Evolutionary conservation across 805 yeast genomes (phyloP).

Genomic region (Diddensiella transvaalensis): DNA sequence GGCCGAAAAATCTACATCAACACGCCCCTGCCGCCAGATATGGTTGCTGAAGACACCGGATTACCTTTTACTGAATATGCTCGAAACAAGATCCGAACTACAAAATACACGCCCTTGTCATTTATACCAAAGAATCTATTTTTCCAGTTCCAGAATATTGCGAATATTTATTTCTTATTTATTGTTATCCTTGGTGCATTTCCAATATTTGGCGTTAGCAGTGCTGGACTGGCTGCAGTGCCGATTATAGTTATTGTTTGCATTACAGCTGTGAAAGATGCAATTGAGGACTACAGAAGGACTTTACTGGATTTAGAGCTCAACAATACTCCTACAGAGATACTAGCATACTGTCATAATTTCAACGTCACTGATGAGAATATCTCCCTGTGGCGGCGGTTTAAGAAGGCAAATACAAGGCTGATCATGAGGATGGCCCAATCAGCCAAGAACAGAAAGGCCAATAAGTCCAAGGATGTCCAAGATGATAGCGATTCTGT

Average conservation of each 20-base stretch:
- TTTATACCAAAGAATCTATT: conserved; percentile 82
- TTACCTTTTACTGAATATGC: conserved; percentile 61
- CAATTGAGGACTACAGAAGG: conserved; percentile 72
- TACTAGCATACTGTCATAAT: conserved; percentile 53
- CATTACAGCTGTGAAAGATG: conserved; percentile 74
- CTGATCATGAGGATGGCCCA: conserved; percentile 15
- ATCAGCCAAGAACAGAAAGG: conserved; percentile 12
- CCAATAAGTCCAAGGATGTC: conserved; percentile 2
- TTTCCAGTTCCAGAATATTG: conserved; percentile 82
- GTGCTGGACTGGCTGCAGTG: conserved; percentile 74
- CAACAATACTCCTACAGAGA: conserved; percentile 65
- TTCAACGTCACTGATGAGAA: conserved; percentile 55
- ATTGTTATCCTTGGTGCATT: conserved; percentile 75
- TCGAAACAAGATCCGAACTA: conserved; percentile 91
- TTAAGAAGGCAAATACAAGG: conserved; percentile 56
- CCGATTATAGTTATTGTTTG: conserved; percentile 76
- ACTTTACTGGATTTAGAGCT: conserved; percentile 62
- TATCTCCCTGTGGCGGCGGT: conserved; percentile 62
- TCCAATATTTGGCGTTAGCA: conserved; percentile 69
- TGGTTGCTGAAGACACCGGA: conserved; percentile 51
- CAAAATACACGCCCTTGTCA: conserved; percentile 89
- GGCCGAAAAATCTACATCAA: conserved; percentile 47
- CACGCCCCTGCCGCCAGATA: conserved; percentile 45
- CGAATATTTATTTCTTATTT: conserved; percentile 82
- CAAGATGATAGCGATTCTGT: background rate